Percentiles rank a stretch among this genome's conserved stretches.
These are phyloP conservation scores for Paecilomyces sp. DNA, from an alignment of 2,329 filamentous ascomycete genomes.

Conservation along the genomic window DNA sequence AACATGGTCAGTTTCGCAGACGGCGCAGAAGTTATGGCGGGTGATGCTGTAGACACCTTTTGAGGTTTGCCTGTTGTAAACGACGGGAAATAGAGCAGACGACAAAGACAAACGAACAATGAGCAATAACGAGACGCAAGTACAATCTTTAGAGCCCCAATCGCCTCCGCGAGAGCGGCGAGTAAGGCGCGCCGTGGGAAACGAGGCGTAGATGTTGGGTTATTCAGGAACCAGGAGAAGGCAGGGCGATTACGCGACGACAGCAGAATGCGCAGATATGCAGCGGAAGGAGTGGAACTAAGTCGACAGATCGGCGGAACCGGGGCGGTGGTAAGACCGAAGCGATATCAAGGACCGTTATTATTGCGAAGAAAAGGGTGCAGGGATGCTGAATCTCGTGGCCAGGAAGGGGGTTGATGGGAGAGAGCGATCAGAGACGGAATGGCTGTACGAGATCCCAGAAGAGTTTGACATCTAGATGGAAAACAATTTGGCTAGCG, in stretches of 20 bases:
- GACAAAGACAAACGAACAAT: background rate
- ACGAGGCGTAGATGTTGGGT: background rate
- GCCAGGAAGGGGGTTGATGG: background rate
- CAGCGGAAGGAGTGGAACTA: background rate
- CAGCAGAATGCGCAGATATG: background rate
- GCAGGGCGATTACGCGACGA: background rate
- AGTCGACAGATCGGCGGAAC: background rate
- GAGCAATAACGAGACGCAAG: background rate
- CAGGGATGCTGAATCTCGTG: background rate
- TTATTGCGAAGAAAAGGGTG: background rate
- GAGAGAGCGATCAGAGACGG: background rate
- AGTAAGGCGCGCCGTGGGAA: background rate
- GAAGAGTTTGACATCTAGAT: background rate
- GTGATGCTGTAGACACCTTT: background rate
- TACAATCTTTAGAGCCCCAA: background rate
- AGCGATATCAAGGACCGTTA: background rate
- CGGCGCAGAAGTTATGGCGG: background rate
- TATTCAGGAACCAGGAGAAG: background rate
- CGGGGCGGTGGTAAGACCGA: background rate
- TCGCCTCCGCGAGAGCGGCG: background rate
- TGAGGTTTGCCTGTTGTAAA: background rate
- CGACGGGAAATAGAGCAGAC: background rate
- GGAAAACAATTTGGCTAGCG: slow-evolving; percentile 4
- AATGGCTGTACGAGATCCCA: background rate
- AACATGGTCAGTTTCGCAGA: background rate